phyloP scores from a whole-genome alignment of 805 yeast species.

The Pichia phayaonensis region DNA sequence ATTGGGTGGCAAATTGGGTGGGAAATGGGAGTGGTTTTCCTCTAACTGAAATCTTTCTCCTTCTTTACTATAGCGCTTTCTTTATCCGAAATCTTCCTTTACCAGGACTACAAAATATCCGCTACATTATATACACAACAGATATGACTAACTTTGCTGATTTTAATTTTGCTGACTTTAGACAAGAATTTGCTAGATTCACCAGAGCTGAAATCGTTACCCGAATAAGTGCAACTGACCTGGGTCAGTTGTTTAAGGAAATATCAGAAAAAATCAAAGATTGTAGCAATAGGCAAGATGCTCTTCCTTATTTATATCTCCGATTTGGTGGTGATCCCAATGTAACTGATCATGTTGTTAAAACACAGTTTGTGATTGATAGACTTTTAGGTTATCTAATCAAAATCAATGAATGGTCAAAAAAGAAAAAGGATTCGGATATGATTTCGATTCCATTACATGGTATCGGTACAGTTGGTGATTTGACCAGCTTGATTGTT shows the following conservation, averaged over 20 bases:
- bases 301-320: constrained; percentile 6
- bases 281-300: constrained; percentile 6
- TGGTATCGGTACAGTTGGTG: constrained; percentile 71
- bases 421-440: constrained; percentile 21
- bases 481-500: constrained; percentile 54
- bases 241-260: constrained; percentile 27
- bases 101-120: too few relatives aligned
- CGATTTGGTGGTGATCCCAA: not conserved
- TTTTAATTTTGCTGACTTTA: constrained; percentile 16
- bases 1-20: too few relatives aligned
- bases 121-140: too few relatives aligned
- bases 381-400: constrained; percentile 31
- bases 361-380: constrained; percentile 26
- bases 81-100: too few relatives aligned
- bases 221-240: constrained; percentile 23
- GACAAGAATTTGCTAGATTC: constrained; percentile 18
- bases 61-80: too few relatives aligned
- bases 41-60: too few relatives aligned
- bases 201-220: constrained; percentile 16
- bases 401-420: constrained; percentile 33
- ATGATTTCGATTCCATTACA: constrained; percentile 67
- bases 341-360: not conserved
- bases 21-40: too few relatives aligned
- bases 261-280: constrained; percentile 16
- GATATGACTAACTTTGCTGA: too few relatives aligned